phyloP scores from a whole-genome alignment of 352 stramenopile species.

The Phytophthora hybrid region DNA sequence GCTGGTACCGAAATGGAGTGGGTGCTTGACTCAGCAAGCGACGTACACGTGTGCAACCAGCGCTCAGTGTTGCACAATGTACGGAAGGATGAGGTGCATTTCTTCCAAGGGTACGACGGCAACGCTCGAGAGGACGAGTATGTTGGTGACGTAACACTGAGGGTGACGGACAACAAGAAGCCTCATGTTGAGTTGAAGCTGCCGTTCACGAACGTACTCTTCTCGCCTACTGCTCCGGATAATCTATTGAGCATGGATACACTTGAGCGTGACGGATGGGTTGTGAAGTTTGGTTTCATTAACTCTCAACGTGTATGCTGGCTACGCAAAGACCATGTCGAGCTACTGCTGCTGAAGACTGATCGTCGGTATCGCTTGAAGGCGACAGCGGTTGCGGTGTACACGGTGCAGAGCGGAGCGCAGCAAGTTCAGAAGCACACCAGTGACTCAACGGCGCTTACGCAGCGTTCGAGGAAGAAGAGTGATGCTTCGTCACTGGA shows the following conservation, averaged over 20 bases:
- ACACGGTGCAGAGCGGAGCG: not conserved
- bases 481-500: not conserved
- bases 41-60: slow-evolving; percentile 19
- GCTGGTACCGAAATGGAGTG: slow-evolving; percentile 14
- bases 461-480: not conserved
- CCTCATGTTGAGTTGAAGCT: slow-evolving; percentile 7
- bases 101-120: not conserved
- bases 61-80: not conserved
- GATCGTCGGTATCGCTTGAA: slow-evolving; percentile 10
- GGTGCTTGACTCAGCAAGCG: slow-evolving; percentile 10
- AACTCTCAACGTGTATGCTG: slow-evolving; percentile 7
- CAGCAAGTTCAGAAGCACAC: not conserved
- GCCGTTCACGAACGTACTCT: slow-evolving; percentile 9
- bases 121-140: not conserved
- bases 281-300: not conserved
- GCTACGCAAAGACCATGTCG: not conserved
- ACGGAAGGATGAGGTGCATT: not conserved
- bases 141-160: not conserved
- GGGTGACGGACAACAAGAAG: slow-evolving; percentile 11
- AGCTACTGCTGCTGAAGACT: slow-evolving; percentile 4
- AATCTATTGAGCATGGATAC: slow-evolving; percentile 16
- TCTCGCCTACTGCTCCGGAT: slow-evolving; percentile 1
- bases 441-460: not conserved
- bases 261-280: slow-evolving; percentile 11
- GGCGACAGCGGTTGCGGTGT: not conserved